A percentile compares a stretch with the other conserved stretches of the same genome.
Conservation (phyloP, 1,284 basidiomycete genomes). For the Cryptococcus neoformans region DNA sequence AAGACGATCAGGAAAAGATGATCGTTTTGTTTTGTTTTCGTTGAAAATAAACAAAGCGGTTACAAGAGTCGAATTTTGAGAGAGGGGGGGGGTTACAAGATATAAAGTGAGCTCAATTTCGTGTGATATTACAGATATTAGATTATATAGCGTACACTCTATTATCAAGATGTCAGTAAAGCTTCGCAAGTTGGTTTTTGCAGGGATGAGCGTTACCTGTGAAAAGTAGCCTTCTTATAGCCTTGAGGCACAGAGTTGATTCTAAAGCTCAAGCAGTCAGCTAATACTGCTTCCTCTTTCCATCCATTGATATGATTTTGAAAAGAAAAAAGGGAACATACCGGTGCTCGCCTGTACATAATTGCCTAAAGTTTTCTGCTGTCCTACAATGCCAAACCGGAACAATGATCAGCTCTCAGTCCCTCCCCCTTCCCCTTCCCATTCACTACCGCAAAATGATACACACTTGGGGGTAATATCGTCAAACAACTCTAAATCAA, state of each 20-base stretch:
- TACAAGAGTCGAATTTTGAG: too few species aligned
- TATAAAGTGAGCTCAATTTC: too few species aligned
- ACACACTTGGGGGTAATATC: constrained; percentile 46
- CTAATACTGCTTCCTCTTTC: too few species aligned
- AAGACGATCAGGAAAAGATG: neutral
- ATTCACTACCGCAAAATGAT: too few species aligned
- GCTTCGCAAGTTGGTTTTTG: neutral
- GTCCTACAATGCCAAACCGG: constrained; percentile 57
- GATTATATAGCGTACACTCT: neutral
- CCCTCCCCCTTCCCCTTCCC: neutral
- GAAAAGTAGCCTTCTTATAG: constrained; percentile 85
- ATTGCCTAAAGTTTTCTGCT: constrained; percentile 94
- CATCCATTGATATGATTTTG: too few species aligned
- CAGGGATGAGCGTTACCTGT: constrained; percentile 62
- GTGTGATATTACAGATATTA: too few species aligned
- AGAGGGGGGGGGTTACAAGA: too few species aligned
- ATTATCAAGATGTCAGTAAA: neutral
- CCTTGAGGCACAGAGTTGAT: constrained; percentile 82
- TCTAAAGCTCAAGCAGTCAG: constrained; percentile 49
- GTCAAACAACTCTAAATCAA: constrained; percentile 37
- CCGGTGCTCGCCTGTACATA: constrained; percentile 95
- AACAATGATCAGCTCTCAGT: neutral
- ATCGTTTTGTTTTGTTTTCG: neutral
- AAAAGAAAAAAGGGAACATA: too few species aligned
- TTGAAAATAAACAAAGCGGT: too few species aligned